Conservation (phyloP, 2,329 filamentous ascomycete species). For the Penicillium glabrum region DNA sequence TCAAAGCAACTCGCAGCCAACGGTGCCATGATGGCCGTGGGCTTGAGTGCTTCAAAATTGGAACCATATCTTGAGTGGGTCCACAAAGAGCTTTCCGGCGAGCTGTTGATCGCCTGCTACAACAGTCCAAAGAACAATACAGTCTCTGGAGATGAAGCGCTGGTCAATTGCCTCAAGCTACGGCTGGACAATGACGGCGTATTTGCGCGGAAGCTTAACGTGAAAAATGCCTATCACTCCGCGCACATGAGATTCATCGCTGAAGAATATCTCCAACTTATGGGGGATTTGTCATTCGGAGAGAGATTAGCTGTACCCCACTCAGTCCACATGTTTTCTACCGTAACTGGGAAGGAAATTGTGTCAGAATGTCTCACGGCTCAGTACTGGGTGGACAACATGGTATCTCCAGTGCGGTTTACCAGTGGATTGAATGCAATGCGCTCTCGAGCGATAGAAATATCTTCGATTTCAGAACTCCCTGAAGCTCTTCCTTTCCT, state of each 20-base stretch:
- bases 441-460: background rate
- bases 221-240: slow-evolving; percentile 34
- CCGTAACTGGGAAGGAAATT: slow-evolving; percentile 23
- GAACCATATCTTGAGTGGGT: slow-evolving; percentile 19
- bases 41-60: slow-evolving; percentile 14
- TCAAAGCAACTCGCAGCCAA: slow-evolving; percentile 19
- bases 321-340: slow-evolving; percentile 25
- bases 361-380: slow-evolving; percentile 9
- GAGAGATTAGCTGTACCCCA: slow-evolving; percentile 9
- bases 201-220: slow-evolving; percentile 31
- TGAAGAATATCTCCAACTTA: slow-evolving; percentile 23
- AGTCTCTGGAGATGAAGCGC: slow-evolving; percentile 25
- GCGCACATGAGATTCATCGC: slow-evolving; percentile 27
- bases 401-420: slow-evolving; percentile 33
- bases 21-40: slow-evolving; percentile 32
- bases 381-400: slow-evolving; percentile 34
- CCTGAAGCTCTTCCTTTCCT: slow-evolving; percentile 17
- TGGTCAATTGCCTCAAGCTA: slow-evolving; percentile 25
- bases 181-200: slow-evolving; percentile 20
- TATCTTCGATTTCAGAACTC: background rate
- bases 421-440: slow-evolving; percentile 19
- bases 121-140: slow-evolving; percentile 32
- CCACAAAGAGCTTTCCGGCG: slow-evolving; percentile 9
- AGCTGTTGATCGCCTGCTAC: slow-evolving; percentile 27
- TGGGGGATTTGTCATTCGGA: slow-evolving; percentile 18